These are phyloP conservation scores for Leishmania amazonensis DNA, from an alignment of 208 protist genomes.

Conservation along the genomic window DNA sequence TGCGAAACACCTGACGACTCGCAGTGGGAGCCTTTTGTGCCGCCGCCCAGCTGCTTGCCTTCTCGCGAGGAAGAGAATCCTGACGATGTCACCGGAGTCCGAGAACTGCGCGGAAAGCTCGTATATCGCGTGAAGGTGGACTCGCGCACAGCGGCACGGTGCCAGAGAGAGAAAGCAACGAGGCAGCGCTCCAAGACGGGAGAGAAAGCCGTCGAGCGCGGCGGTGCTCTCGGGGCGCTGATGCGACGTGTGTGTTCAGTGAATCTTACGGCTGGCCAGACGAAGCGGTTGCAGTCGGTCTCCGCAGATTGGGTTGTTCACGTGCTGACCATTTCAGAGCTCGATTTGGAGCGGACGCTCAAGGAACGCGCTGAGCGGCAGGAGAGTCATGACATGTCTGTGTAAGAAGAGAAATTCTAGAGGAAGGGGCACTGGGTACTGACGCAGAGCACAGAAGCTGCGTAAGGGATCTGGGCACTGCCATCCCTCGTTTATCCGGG, in stretches of 20 bases:
- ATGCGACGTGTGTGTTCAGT: conserved; percentile 40
- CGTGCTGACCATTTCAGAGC: conserved; percentile 50
- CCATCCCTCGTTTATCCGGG: background rate
- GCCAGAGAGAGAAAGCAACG: conserved; percentile 48
- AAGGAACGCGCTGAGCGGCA: conserved; percentile 22
- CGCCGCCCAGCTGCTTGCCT: conserved; percentile 23
- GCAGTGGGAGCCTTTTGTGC: conserved; percentile 33
- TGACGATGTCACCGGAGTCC: conserved; percentile 67
- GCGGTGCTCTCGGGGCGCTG: conserved; percentile 43
- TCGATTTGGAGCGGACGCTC: conserved; percentile 45
- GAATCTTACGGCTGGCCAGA: conserved; percentile 46
- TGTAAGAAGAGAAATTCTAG: background rate
- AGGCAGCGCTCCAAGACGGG: conserved; percentile 31
- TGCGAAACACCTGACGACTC: conserved; percentile 35
- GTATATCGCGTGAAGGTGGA: conserved; percentile 69
- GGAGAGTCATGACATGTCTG: background rate
- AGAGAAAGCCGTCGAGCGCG: conserved; percentile 19
- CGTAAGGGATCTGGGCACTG: background rate
- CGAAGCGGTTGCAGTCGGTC: conserved; percentile 38
- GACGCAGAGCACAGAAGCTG: background rate
- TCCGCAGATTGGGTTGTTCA: conserved; percentile 66
- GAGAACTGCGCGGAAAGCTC: conserved; percentile 60
- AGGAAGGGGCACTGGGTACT: background rate
- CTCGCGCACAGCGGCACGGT: conserved; percentile 48
- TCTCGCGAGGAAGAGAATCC: conserved; percentile 30